Evolutionary conservation across 1,284 basidiomycete genomes (phyloP).

Genomic region (Golubevia pallescens): DNA sequence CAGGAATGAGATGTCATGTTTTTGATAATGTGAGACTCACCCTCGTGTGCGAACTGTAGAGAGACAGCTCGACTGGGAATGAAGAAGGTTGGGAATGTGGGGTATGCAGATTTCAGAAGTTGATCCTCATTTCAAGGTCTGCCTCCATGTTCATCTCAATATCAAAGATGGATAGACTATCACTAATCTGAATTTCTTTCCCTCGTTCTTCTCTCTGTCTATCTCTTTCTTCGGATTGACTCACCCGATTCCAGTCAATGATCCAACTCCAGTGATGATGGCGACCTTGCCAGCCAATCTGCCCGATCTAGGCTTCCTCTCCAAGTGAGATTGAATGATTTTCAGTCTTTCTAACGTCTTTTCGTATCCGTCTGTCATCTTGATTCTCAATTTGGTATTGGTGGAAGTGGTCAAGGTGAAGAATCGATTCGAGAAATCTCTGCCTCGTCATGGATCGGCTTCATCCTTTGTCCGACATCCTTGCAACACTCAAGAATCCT

Average conservation of each 20-base stretch:
- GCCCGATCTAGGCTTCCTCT: constrained; percentile 31
- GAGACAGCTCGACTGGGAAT: constrained; percentile 21
- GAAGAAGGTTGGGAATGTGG: not conserved
- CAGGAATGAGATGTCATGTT: too few species aligned
- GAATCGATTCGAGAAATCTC: too few species aligned
- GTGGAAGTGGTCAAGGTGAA: not conserved
- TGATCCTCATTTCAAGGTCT: too few species aligned
- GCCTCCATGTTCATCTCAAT: too few species aligned
- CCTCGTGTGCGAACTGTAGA: constrained; percentile 32
- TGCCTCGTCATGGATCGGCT: too few species aligned
- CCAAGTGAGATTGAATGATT: constrained; percentile 38
- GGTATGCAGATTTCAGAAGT: too few species aligned
- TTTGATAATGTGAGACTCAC: constrained; percentile 22
- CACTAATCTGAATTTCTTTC: too few species aligned
- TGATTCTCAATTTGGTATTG: not conserved
- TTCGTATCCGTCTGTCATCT: constrained; percentile 19
- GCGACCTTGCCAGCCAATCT: constrained; percentile 50
- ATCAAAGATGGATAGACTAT: too few species aligned
- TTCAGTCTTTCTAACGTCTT: constrained; percentile 31
- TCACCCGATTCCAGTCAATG: constrained; percentile 38
- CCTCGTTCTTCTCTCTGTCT: too few species aligned
- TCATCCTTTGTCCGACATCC: too few species aligned
- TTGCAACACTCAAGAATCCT: too few species aligned
- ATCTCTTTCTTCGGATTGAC: too few species aligned
- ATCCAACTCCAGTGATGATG: constrained; percentile 50